Evolutionary conservation across 352 stramenopile species (phyloP).

Genomic region (Globisporangium apiculatum): DNA sequence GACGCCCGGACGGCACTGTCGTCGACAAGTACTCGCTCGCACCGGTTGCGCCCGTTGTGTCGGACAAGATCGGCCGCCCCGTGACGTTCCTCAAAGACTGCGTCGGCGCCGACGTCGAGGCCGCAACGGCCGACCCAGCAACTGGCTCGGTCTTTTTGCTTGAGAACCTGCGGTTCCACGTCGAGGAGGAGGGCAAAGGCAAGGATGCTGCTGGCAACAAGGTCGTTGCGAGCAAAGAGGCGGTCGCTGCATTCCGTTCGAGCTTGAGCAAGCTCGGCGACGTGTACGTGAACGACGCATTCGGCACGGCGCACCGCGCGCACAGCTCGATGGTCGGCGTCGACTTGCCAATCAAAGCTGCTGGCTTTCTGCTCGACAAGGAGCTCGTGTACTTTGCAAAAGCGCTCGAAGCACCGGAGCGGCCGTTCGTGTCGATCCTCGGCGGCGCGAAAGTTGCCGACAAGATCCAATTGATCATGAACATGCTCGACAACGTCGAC

Average conservation of each 20-base stretch:
- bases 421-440: slow-evolving; percentile 97
- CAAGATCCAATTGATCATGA: slow-evolving; percentile 99
- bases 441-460: slow-evolving; percentile 99
- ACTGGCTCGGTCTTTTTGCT: slow-evolving; percentile 92
- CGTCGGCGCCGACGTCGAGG: slow-evolving; percentile 89
- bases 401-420: slow-evolving; percentile 95
- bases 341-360: slow-evolving; percentile 78
- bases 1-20: slow-evolving; percentile 93
- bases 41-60: slow-evolving; percentile 91
- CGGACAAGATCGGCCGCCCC: slow-evolving; percentile 85
- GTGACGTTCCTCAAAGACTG: slow-evolving; percentile 96
- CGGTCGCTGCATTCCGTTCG: slow-evolving; percentile 88
- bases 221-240: slow-evolving; percentile 90
- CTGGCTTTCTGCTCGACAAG: slow-evolving; percentile 98
- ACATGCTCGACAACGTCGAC: slow-evolving; percentile 98
- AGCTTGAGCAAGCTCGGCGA: slow-evolving; percentile 91
- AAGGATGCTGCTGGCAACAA: slow-evolving; percentile 80
- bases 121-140: slow-evolving; percentile 55
- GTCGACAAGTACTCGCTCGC: slow-evolving; percentile 95
- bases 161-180: slow-evolving; percentile 99
- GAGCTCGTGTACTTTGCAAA: slow-evolving; percentile 99
- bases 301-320: slow-evolving; percentile 96
- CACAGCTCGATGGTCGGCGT: slow-evolving; percentile 98
- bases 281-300: slow-evolving; percentile 99
- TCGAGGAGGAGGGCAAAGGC: slow-evolving; percentile 92